Base-by-base conservation (phyloP, 768 basidiomycete species). In the Porpolomopsis calyptriformis region DNA sequence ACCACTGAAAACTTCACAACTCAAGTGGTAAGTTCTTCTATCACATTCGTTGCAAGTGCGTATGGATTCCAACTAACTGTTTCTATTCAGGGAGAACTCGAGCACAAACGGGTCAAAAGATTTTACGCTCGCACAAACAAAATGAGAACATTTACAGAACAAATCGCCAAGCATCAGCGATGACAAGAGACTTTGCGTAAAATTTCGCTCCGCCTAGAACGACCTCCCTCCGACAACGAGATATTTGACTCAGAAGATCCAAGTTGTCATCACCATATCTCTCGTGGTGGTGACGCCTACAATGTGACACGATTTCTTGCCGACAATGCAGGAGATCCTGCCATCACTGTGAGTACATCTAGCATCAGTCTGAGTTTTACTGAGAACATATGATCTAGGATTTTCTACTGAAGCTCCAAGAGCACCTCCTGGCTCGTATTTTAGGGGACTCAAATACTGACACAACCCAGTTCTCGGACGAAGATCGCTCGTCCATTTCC, bases 1-100 rank as follows among this genome's bases (percentile, higher is more conserved):
- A 64, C 60, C 0, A 65, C 66, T 1, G 67, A 74, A 46, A 61
- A 57, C 1, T 67, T 64, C 42, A 65, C 64, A 0, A 73, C 69
- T 0, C 68, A 72, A 44, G 40, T 63, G 26, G 69, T 72, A 47
- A 25, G 60, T 53, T 18, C 22, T 31, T 19, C 58, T 55, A 48
- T n/a, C 40, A 52, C 64, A 20, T 12, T 34, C 12, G 14, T 25
- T 29, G 9, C 33, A 20, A 7, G n/a, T 20, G 14, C 3, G 18
- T 33, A 24, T 25, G 22, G 4, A 12, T 9, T 26, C n/a, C 31
- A n/a, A 29, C 29, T 33, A 4, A n/a, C n/a, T n/a, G n/a, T n/a
- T n/a, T n/a, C 26, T 11, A 8, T 22, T 14, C 35, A 70, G 67
- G 62, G 64, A 0, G 66, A 72, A 45, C 55, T 60, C 0, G 60